These are phyloP conservation scores for Psilocybe tampanensis DNA, from an alignment of 768 basidiomycete genomes.

Conservation along the genomic window DNA sequence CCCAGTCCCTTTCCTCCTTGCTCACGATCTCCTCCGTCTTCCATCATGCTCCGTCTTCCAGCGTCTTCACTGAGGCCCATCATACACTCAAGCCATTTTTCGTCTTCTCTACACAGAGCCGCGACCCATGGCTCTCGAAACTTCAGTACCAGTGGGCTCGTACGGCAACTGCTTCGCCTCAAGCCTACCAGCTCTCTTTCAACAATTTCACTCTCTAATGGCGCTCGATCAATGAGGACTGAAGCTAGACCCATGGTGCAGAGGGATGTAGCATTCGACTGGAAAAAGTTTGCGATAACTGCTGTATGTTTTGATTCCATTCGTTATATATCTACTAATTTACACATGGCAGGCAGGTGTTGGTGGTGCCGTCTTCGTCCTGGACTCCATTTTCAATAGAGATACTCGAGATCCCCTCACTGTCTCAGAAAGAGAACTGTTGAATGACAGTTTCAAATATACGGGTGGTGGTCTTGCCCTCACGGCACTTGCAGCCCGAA, in stretches of 20 bases:
- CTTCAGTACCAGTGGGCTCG: constrained; percentile 16
- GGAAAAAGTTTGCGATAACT: constrained; percentile 32
- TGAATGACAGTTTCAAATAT: constrained; percentile 82
- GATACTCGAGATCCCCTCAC: constrained; percentile 75
- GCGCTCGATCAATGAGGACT: constrained; percentile 51
- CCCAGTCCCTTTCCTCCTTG: not conserved
- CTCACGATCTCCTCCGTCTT: constrained; percentile 1
- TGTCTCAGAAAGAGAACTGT: constrained; percentile 61
- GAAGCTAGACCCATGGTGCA: constrained; percentile 36
- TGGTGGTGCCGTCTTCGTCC: constrained; percentile 65
- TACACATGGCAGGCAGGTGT: constrained; percentile 59
- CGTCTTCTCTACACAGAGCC: constrained; percentile 9
- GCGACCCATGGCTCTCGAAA: constrained; percentile 9
- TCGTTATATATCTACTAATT: constrained; percentile 33
- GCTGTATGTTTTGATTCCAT: constrained; percentile 26
- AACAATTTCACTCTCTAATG: constrained; percentile 2
- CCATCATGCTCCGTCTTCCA: constrained; percentile 20
- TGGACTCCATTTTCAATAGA: constrained; percentile 71
- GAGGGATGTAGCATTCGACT: constrained; percentile 32
- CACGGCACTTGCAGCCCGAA: constrained; percentile 80
- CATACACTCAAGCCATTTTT: not conserved
- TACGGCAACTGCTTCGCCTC: constrained; percentile 7
- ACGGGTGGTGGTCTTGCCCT: constrained; percentile 79
- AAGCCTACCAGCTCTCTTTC: not conserved
- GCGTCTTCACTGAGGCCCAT: constrained; percentile 16